Evolutionary conservation across 2,329 filamentous ascomycete species (phyloP).

Genomic region (Neonectria faginata): DNA sequence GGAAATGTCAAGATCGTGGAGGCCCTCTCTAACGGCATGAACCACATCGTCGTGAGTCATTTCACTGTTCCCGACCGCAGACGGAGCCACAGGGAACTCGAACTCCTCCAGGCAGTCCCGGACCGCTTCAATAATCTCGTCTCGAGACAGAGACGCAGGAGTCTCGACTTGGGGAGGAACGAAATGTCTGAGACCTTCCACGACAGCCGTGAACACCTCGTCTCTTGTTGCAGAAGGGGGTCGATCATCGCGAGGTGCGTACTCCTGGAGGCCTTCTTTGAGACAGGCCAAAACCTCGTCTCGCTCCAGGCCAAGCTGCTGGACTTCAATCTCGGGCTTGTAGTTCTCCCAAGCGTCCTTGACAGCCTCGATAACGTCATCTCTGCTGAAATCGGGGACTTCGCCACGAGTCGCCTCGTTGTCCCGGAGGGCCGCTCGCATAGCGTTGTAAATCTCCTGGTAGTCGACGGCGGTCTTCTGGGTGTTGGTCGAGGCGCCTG

Average conservation of each 20-base stretch:
- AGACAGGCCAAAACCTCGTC: conserved; percentile 91
- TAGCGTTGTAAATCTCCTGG: conserved; percentile 86
- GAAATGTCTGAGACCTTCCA: conserved; percentile 87
- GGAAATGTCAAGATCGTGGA: conserved; percentile 63
- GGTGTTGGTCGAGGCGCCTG: conserved; percentile 71
- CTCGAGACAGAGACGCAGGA: conserved; percentile 76
- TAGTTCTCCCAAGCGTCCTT: conserved; percentile 94
- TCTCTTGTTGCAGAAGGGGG: conserved; percentile 77
- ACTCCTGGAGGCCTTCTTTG: conserved; percentile 85
- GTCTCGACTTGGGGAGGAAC: conserved; percentile 78
- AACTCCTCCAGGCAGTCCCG: conserved; percentile 89
- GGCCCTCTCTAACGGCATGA: conserved; percentile 71
- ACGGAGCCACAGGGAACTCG: conserved; percentile 75
- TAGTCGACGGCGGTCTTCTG: conserved; percentile 75
- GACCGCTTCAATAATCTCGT: conserved; percentile 86
- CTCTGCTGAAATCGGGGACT: conserved; percentile 69
- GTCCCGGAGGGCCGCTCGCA: conserved; percentile 79
- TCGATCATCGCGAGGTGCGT: conserved; percentile 66
- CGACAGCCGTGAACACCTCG: conserved; percentile 85
- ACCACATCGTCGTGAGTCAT: conserved; percentile 72
- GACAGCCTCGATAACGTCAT: conserved; percentile 88
- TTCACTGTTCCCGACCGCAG: conserved; percentile 63
- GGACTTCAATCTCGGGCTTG: conserved; percentile 91
- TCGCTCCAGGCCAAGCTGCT: conserved; percentile 89
- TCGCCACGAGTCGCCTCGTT: conserved; percentile 59